Evolutionary conservation across 495 filamentous ascomycete species (phyloP), one percentile per base, ranked within the genome.

Genomic region (Collariella sp.): DNA sequence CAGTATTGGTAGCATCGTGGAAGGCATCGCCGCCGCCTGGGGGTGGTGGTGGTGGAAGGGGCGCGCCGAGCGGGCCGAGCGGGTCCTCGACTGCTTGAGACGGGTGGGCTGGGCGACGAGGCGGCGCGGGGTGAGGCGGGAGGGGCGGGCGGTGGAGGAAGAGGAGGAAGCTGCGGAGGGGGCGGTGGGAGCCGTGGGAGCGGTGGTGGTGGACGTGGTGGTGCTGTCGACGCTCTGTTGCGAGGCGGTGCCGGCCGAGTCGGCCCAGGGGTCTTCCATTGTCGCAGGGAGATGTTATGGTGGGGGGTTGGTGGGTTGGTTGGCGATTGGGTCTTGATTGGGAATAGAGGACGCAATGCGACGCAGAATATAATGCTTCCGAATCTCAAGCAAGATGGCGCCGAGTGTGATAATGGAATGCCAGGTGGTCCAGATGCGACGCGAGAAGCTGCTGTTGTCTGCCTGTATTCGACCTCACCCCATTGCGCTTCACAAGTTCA

Each of bases 51-150:
- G 52, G 64, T 59, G 39, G 77, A 69, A 40, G 78, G 83, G 52
- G 83, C 79, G 93, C 89, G 35, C 93, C 94, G 26, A 98, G 78
- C n/a, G 93, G 93, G 26, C 93, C 94, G 46, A 95, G 76, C 40
- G 89, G 85, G 65, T 96, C 73, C 62, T 91, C 89, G 55, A 95
- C 83, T 31, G 89, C 88, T 72, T 97, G 86, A 96, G 78, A 40
- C 82, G 82, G 36, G 88, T 94, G 33, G 86, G 78, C 65, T 93
- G 89, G 36, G 87, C 84, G 65, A 82, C 87, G 58, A 89, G 77
- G 59, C 87, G 87, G 50, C 88, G 84, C 33, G 79, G 81, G 22
- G 80, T 83, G 61, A 61, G 45, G 54, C 70, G 67, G 10, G 64
- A 68, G 43, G 68, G 58, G 31, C 63, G 62, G 18, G 78, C 67